Conservation (phyloP, 257 asterid species). For the Plantago elongata region DNA sequence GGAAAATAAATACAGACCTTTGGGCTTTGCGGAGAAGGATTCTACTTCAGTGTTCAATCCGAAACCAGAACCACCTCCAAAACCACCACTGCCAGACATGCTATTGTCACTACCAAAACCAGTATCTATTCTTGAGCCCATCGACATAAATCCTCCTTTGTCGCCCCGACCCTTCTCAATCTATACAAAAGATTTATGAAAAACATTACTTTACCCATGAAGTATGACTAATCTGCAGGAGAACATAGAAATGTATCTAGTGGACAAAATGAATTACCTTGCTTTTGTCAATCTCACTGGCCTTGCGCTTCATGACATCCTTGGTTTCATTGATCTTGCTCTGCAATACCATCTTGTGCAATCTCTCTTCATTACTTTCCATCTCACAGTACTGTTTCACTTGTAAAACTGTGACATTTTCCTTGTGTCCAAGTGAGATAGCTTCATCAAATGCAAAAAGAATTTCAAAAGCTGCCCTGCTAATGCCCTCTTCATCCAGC, state of each 20-base stretch:
- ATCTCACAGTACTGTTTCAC: constrained; percentile 96
- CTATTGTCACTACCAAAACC: constrained; percentile 70
- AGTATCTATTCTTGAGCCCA: constrained; percentile 64
- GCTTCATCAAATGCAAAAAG: constrained; percentile 94
- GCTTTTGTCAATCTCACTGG: constrained; percentile 91
- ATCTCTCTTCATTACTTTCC: constrained; percentile 93
- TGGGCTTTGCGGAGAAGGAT: constrained; percentile 54
- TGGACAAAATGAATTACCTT: constrained; percentile 43
- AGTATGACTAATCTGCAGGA: background rate
- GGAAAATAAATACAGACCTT: constrained; percentile 44
- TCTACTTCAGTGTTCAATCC: constrained; percentile 66
- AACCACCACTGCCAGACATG: constrained; percentile 53
- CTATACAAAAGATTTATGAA: constrained; percentile 28
- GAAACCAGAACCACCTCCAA: constrained; percentile 56
- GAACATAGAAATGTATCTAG: constrained; percentile 14
- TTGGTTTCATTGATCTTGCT: constrained; percentile 87
- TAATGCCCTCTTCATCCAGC: constrained; percentile 86
- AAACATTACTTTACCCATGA: constrained; percentile 15
- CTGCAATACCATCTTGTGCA: constrained; percentile 81
- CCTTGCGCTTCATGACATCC: constrained; percentile 89
- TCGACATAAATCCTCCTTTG: constrained; percentile 63
- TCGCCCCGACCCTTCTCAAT: constrained; percentile 75
- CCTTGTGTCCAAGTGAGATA: constrained; percentile 88
- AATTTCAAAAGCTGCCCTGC: constrained; percentile 79
- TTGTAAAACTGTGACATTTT: constrained; percentile 86